Percentiles rank a stretch among this genome's conserved stretches.
Conservation (phyloP, 805 yeast species). For the Peterozyma toletana region DNA sequence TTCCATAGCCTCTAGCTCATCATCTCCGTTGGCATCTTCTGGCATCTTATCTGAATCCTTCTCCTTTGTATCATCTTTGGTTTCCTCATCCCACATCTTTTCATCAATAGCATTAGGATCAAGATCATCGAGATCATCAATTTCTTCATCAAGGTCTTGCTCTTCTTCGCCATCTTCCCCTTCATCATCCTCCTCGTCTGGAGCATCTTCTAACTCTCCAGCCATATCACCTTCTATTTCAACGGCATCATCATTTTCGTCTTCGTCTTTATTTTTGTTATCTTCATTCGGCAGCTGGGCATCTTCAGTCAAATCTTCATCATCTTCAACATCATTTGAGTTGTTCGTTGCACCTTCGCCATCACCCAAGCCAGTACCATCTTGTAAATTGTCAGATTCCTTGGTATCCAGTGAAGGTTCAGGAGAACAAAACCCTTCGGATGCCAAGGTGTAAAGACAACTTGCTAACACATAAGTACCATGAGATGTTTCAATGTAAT, state of each 20-base stretch:
- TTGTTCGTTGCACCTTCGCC: constrained; percentile 71
- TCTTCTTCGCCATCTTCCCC: constrained; percentile 50
- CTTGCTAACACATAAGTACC: constrained; percentile 55
- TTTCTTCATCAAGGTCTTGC: constrained; percentile 79
- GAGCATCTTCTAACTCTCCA: constrained; percentile 78
- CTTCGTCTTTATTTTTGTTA: constrained; percentile 55
- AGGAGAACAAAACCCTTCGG: constrained; percentile 90
- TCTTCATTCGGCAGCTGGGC: constrained; percentile 70
- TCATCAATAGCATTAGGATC: constrained; percentile 96
- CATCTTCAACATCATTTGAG: constrained; percentile 83
- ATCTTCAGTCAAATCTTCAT: constrained; percentile 78
- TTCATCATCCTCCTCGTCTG: constrained; percentile 49
- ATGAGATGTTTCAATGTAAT: constrained; percentile 49
- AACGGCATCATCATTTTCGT: constrained; percentile 80
- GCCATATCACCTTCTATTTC: constrained; percentile 98
- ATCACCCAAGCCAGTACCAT: constrained; percentile 92
- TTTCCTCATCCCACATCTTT: constrained; percentile 97
- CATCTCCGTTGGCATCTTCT: constrained; percentile 42
- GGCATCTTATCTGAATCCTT: constrained; percentile 73
- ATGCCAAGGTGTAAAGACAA: constrained; percentile 53
- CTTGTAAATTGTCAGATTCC: constrained; percentile 55
- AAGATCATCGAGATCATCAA: constrained; percentile 80
- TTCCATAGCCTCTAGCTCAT: constrained; percentile 44
- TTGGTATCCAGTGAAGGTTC: constrained; percentile 64
- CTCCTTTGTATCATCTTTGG: constrained; percentile 67